These are phyloP conservation scores for Aspergillus viridinutans DNA, from an alignment of 2,329 filamentous ascomycete species.

Conservation along the genomic window DNA sequence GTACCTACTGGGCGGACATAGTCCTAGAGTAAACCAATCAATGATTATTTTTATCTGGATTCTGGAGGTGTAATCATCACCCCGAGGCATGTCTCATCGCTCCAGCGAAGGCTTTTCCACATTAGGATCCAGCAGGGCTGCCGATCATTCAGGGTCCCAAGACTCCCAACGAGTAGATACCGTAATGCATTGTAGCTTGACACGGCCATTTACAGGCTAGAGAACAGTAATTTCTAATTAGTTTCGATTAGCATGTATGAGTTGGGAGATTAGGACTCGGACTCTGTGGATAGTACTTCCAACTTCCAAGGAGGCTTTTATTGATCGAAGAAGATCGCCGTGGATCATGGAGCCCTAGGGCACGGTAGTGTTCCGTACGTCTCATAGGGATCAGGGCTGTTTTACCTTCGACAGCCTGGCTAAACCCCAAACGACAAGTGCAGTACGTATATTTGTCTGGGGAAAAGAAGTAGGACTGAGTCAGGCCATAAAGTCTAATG, in stretches of 20 bases:
- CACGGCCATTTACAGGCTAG: neutral
- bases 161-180: neutral
- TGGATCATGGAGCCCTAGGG: neutral
- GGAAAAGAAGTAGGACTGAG: neutral
- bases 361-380: neutral
- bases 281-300: neutral
- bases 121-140: slow-evolving; percentile 14
- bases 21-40: neutral
- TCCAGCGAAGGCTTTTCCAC: slow-evolving; percentile 12
- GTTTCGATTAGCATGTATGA: neutral
- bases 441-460: neutral
- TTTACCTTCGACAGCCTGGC: slow-evolving; percentile 11
- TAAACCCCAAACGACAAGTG: neutral
- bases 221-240: neutral
- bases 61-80: neutral
- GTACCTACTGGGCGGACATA: neutral
- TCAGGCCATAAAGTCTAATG: neutral
- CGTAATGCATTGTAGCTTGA: neutral
- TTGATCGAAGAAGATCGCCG: neutral
- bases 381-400: neutral
- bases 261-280: too few species aligned
- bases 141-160: slow-evolving; percentile 18
- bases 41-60: slow-evolving; percentile 3
- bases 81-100: slow-evolving; percentile 12
- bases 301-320: neutral